Evolutionary conservation across 2,329 filamentous ascomycete genomes (phyloP), one percentile per base, ranked within the genome.

Genomic region (Calycina herbarum): DNA sequence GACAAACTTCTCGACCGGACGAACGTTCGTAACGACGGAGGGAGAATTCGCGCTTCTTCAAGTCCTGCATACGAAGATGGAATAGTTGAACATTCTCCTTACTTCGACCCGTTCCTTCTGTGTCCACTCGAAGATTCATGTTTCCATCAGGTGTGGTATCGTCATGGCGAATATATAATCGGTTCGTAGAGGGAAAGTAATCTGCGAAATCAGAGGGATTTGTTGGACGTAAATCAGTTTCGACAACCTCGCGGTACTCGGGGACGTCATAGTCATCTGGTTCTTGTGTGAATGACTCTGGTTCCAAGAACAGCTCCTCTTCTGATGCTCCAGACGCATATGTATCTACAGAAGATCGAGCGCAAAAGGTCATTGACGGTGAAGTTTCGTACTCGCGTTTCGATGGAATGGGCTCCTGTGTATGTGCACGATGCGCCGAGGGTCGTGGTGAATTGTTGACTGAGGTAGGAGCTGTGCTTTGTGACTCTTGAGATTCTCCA

Each of bases 41-140:
- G 0, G 94, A 97, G 78, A 97, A 97, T 68, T 96, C 91, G 60
- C 95, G 87, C 71, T 88, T 88, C 74, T 88, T 89, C 64, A 98
- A 81, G 77, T 98, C 93, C 76, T 97, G 89, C 93, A 99, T 97
- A 73, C 93, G 91, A 67, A 98, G 82, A 78, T 99, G 94, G 79
- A 97, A 98, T 59, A 99, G 88, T 76, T 89, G 86, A 11, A 87
- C 79, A 5, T 88, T 92, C 73, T 87, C 87, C 68, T 88, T 85
- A 69, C 85, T 85, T 38, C 59, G 57, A 11, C 63, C 64, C 31
- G 84, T 83, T 29, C 92, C 85, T 68, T 91, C 82, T 5, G 92
- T 94, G 76, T 97, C 94, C 66, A 98, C 84, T 38, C 94, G 89
- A 65, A 99, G 83, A 76, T 98, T 98, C 93, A 97, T 96, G 82